Conservation (phyloP, 2,329 filamentous ascomycete genomes). For the Aspergillus sp. region DNA sequence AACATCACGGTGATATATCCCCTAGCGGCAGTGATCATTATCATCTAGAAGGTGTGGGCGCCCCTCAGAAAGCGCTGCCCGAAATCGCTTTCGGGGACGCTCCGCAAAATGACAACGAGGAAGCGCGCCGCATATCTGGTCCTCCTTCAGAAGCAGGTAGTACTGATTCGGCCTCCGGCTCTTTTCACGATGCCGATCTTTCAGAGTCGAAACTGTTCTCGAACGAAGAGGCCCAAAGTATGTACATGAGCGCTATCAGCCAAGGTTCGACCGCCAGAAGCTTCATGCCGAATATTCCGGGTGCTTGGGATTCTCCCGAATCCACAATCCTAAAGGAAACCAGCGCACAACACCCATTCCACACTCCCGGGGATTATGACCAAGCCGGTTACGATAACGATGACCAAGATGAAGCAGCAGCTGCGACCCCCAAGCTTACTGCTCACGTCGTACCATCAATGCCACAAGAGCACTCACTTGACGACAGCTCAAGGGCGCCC, state of each 20-base stretch:
- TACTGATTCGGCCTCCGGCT: slow-evolving; percentile 20
- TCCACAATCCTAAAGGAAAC: slow-evolving; percentile 12
- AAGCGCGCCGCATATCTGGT: slow-evolving; percentile 11
- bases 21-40: not conserved
- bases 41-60: not conserved
- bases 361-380: not conserved
- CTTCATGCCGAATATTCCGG: slow-evolving; percentile 40
- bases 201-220: slow-evolving; percentile 48
- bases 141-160: slow-evolving; percentile 26
- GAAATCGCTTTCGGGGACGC: slow-evolving; percentile 1
- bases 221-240: slow-evolving; percentile 51
- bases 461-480: slow-evolving; percentile 9
- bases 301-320: slow-evolving; percentile 41
- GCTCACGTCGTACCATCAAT: slow-evolving; percentile 17
- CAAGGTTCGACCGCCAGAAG: slow-evolving; percentile 31
- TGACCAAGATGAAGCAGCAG: slow-evolving; percentile 17
- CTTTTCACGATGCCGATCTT: slow-evolving; percentile 37
- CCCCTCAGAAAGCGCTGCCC: slow-evolving; percentile 1
- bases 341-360: slow-evolving; percentile 1
- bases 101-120: not conserved
- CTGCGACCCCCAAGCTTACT: slow-evolving; percentile 32
- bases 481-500: slow-evolving; percentile 8
- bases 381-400: not conserved
- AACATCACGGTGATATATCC: not conserved
- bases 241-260: slow-evolving; percentile 59